A percentile compares a stretch with the other conserved stretches of the same genome.
phyloP scores from a whole-genome alignment of 2,329 filamentous ascomycete genomes.

The Nigrograna mackinnonii region DNA sequence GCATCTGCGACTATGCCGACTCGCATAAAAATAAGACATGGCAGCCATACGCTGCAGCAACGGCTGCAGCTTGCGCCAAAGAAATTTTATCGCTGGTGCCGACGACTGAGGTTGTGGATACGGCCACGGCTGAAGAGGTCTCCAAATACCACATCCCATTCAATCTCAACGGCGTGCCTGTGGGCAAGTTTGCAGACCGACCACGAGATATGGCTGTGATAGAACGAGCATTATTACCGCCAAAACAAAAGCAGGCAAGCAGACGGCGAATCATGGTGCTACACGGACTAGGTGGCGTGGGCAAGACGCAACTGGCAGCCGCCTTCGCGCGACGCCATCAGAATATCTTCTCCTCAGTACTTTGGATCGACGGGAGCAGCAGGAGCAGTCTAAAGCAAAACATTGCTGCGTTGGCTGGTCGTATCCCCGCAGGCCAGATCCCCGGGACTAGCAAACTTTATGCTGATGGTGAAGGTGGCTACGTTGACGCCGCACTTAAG shows the following conservation, averaged over 20 bases:
- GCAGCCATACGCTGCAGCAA: slow-evolving; percentile 3
- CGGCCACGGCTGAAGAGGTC: slow-evolving; percentile 1
- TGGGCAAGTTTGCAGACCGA: slow-evolving; percentile 16
- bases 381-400: slow-evolving; percentile 14
- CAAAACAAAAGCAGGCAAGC: not conserved
- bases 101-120: not conserved
- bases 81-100: slow-evolving; percentile 3
- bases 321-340: slow-evolving; percentile 8
- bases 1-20: slow-evolving; percentile 9
- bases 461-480: not conserved
- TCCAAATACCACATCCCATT: slow-evolving; percentile 9
- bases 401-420: slow-evolving; percentile 9
- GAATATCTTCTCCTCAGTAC: slow-evolving; percentile 8
- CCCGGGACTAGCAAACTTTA: slow-evolving; percentile 9
- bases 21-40: slow-evolving; percentile 6
- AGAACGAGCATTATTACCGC: slow-evolving; percentile 11
- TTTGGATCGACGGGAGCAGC: slow-evolving; percentile 14
- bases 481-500: slow-evolving; percentile 10
- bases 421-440: slow-evolving; percentile 11
- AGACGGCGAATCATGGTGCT: slow-evolving; percentile 10
- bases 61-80: slow-evolving; percentile 2
- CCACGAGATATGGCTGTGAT: slow-evolving; percentile 10
- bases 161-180: slow-evolving; percentile 12
- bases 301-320: slow-evolving; percentile 16
- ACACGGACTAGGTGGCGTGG: slow-evolving; percentile 18